Evolutionary conservation across 176 grass and related monocot genomes (phyloP).

Genomic region (Alloteropsis semialata): DNA sequence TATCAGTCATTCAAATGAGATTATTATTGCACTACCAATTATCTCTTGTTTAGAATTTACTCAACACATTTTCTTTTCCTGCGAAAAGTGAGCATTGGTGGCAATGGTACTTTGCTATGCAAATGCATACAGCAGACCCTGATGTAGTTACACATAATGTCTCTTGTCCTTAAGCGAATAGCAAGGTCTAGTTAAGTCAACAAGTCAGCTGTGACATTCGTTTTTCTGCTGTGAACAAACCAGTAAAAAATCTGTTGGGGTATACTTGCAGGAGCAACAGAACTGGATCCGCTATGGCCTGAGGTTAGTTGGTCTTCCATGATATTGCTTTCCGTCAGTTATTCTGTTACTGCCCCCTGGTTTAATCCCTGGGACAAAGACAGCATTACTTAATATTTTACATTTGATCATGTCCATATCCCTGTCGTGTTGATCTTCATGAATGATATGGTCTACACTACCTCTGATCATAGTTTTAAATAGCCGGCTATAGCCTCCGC

Average conservation of each 20-base stretch:
- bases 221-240: conserved; percentile 1
- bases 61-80: background rate
- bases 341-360: background rate
- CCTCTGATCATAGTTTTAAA: no score
- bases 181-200: background rate
- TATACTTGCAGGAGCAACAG: conserved; percentile 68
- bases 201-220: background rate
- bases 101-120: background rate
- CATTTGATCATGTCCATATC: background rate
- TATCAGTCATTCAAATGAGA: background rate
- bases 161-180: background rate
- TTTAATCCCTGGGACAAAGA: background rate
- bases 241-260: conserved; percentile 33
- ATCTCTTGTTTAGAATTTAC: background rate
- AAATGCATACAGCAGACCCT: background rate
- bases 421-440: background rate
- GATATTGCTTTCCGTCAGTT: background rate
- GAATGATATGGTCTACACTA: conserved; percentile 13
- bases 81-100: background rate
- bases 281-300: conserved; percentile 70
- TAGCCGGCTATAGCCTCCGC: no score
- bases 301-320: conserved; percentile 51
- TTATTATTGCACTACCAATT: background rate
- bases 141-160: background rate
- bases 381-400: background rate